These are phyloP conservation scores for Boletus sensibilis DNA, from an alignment of 768 basidiomycete genomes.

Conservation along the genomic window DNA sequence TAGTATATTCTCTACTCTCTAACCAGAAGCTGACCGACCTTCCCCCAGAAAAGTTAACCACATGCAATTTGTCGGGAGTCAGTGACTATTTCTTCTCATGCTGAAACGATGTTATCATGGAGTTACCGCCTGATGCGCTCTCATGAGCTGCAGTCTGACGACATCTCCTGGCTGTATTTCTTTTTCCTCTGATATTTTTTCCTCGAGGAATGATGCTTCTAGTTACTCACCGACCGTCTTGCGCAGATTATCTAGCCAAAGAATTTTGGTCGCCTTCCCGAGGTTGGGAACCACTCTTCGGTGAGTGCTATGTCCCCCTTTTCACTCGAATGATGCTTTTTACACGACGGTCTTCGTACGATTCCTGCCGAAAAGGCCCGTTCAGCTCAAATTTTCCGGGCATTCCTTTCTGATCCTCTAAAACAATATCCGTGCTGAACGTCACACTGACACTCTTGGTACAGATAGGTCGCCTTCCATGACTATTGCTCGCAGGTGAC, in stretches of 20 bases:
- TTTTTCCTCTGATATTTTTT: constrained; percentile 12
- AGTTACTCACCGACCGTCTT: constrained; percentile 2
- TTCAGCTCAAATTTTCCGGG: constrained; percentile 76
- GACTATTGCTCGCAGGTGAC: neutral
- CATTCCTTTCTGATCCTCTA: constrained; percentile 62
- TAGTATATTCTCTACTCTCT: neutral
- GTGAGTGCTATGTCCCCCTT: neutral
- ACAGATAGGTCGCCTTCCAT: neutral
- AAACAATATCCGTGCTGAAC: no score
- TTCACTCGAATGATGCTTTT: neutral
- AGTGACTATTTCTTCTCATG: neutral
- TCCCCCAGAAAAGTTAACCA: neutral
- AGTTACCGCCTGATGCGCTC: constrained; percentile 16
- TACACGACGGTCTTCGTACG: constrained; percentile 68
- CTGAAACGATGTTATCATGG: constrained; percentile 17
- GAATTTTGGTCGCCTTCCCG: neutral
- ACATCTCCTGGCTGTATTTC: constrained; percentile 14
- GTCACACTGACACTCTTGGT: neutral
- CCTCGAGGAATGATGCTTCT: neutral
- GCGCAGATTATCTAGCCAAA: neutral
- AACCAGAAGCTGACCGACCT: neutral
- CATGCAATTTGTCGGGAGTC: neutral
- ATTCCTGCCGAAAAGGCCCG: constrained; percentile 77
- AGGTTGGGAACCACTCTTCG: neutral
- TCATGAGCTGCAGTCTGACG: constrained; percentile 7